Conservation (phyloP, 495 filamentous ascomycete genomes). For the Podospora appendiculata region DNA sequence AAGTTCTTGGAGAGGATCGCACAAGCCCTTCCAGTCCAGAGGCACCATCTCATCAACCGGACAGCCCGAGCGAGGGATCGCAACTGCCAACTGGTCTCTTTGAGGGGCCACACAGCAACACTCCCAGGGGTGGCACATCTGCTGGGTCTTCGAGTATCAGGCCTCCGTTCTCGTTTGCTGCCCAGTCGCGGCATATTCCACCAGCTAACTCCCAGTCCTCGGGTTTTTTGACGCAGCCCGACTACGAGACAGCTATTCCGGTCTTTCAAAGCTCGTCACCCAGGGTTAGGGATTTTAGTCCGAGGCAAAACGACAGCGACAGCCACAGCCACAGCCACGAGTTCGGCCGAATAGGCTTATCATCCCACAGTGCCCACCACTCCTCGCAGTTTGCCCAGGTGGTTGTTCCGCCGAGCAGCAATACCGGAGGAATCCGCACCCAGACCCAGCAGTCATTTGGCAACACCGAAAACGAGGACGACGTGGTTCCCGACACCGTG, state of each 20-base stretch:
- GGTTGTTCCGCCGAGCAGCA: slow-evolving; percentile 14
- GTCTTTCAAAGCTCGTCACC: too few species aligned
- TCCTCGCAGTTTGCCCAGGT: slow-evolving; percentile 24
- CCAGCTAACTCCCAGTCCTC: not conserved
- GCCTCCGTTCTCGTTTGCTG: too few species aligned
- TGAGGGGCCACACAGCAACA: too few species aligned
- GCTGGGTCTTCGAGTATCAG: too few species aligned
- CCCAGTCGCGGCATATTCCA: not conserved
- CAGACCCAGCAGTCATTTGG: slow-evolving; percentile 5
- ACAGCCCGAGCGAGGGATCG: not conserved
- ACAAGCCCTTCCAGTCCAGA: not conserved
- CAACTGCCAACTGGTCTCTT: too few species aligned
- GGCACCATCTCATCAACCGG: slow-evolving; percentile 18
- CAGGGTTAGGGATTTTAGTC: too few species aligned
- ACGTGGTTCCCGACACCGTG: slow-evolving; percentile 11
- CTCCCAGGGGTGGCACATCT: not conserved
- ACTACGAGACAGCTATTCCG: not conserved
- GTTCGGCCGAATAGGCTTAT: too few species aligned
- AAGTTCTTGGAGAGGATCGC: too few species aligned
- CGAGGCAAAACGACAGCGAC: too few species aligned
- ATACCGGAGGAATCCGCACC: slow-evolving; percentile 12
- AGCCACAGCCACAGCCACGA: too few species aligned
- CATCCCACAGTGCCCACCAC: not conserved
- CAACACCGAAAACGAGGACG: slow-evolving; percentile 4
- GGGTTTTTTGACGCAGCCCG: slow-evolving; percentile 19